Evolutionary conservation across 768 basidiomycete genomes (phyloP).

Genomic region (Suillus alpinus): DNA sequence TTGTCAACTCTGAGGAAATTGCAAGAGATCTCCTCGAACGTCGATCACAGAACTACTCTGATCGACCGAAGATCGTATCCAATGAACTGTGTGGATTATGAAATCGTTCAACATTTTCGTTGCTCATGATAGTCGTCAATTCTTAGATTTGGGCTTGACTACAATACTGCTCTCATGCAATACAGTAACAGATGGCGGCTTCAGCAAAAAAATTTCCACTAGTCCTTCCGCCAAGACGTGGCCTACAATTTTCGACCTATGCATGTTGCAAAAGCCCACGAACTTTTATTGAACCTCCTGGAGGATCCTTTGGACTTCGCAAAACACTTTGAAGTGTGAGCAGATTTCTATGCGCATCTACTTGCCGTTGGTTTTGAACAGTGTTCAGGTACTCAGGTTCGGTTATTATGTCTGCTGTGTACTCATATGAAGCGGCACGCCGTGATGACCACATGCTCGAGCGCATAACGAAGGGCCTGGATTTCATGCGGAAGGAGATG

Average conservation of each 20-base stretch:
- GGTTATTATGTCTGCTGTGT: constrained; percentile 7
- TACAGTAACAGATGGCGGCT: constrained; percentile 16
- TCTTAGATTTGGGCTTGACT: constrained; percentile 7
- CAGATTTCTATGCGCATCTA: neutral
- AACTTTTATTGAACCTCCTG: neutral
- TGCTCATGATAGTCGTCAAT: neutral
- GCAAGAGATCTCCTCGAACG: constrained; percentile 10
- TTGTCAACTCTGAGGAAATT: constrained; percentile 12
- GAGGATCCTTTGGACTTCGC: neutral
- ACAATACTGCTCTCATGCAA: constrained; percentile 5
- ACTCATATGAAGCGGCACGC: constrained; percentile 3
- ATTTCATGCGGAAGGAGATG: neutral
- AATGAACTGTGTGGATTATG: constrained; percentile 1
- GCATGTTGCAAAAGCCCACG: neutral
- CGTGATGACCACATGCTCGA: neutral
- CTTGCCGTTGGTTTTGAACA: neutral
- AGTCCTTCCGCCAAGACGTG: constrained; percentile 8
- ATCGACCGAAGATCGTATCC: neutral
- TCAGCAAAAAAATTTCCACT: constrained; percentile 12
- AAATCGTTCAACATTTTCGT: neutral
- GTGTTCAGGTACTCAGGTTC: constrained; percentile 4
- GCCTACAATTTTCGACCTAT: neutral
- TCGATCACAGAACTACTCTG: constrained; percentile 12
- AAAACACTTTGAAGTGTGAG: neutral
- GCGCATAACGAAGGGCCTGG: neutral